Evolutionary conservation across 768 basidiomycete species (phyloP), one percentile per base, ranked within the genome.

Genomic region (Neoboletus magnificus): DNA sequence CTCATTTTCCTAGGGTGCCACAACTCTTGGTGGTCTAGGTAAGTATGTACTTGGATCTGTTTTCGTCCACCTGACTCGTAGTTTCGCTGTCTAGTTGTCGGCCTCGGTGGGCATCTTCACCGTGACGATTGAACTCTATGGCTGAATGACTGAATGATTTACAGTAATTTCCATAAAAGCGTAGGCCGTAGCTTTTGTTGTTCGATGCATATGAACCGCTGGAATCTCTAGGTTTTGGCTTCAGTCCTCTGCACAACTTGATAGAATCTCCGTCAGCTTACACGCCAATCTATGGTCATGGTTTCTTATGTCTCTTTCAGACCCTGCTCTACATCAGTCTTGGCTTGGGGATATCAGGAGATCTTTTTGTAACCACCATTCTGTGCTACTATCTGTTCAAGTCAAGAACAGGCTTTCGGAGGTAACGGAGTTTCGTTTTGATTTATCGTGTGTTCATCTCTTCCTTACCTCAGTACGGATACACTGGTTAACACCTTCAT

Each of bases 261-360:
- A 71, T 37, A 67, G 43, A 9, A 60, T 79, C 5, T 75, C 77
- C 29, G 82, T 79, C 56, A 49, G 74, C 60, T n/a, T 33, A 18
- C 12, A 5, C 5, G 15, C 45, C 4, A 13, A 43, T 43, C 22
- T 5, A 2, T 42, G 5, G 20, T 15, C 18, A 23, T 36, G 5
- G 18, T 52, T 37, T 22, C 56, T 61, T 18, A 57, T 12, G 18
- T 5, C n/a, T 3, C 33, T 23, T 33, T 57, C 22, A 86, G 84
- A 67, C 52, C 30, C 61, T 81, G 27, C 69, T 85, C 61, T 84
- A 82, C 60, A 54, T 80, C 52, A 77, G 79, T 55, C 83, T 85
- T 54, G 78, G 75, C 5, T 65, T 77, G 0, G 78, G 79, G 0
- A 74, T 80, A 10, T 64, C 74, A 5, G 78, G 78, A 20, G 84